Evolutionary conservation across 176 grass and related monocot genomes (phyloP).

Genomic region (Eragrostis curvula): DNA sequence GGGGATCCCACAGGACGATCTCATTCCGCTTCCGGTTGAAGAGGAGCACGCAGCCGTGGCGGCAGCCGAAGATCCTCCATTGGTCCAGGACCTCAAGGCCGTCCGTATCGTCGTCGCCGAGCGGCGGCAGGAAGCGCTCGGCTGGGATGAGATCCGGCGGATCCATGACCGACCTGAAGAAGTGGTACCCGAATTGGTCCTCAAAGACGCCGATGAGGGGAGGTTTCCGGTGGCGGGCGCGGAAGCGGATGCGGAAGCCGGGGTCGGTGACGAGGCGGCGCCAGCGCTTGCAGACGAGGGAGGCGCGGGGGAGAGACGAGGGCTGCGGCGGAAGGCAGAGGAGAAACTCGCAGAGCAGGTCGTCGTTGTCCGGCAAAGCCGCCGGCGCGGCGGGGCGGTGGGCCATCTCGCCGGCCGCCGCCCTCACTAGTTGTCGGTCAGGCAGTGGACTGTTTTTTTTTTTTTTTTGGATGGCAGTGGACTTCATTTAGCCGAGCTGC

Average conservation of each 20-base stretch:
- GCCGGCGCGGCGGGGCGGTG: not conserved
- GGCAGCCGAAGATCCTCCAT: conserved; percentile 17
- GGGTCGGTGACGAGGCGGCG: not conserved
- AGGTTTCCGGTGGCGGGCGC: not conserved
- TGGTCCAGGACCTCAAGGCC: not conserved
- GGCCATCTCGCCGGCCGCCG: not conserved
- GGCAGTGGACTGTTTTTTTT: no score
- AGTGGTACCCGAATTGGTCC: no score
- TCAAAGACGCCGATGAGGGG: not conserved
- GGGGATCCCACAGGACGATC: not conserved
- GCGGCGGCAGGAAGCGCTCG: not conserved
- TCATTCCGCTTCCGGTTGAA: not conserved
- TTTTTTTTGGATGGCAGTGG: no score
- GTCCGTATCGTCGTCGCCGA: not conserved
- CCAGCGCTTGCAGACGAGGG: conserved; percentile 31
- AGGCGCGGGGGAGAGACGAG: conserved; percentile 9
- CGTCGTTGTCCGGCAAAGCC: not conserved
- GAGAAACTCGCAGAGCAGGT: conserved; percentile 3
- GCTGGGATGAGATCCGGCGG: not conserved
- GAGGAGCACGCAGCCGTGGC: conserved; percentile 12
- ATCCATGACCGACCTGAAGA: not conserved
- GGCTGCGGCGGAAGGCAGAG: not conserved
- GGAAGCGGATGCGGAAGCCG: not conserved
- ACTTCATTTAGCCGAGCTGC: no score
- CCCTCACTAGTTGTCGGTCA: no score